These are phyloP conservation scores for Nematodospora valgi DNA, from an alignment of 805 yeast species.

Conservation along the genomic window DNA sequence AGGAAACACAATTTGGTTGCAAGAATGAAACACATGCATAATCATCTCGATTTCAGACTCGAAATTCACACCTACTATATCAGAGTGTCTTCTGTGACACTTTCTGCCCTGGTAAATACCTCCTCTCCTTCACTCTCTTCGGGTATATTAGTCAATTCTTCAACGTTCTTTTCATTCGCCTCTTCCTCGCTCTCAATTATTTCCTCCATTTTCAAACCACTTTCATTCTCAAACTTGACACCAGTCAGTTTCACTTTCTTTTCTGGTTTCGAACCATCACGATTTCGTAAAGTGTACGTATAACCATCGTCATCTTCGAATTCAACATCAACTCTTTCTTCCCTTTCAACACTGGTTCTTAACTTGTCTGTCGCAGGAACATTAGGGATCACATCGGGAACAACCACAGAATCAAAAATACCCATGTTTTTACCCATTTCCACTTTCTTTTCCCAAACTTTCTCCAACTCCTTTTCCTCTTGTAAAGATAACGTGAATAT, in stretches of 20 bases:
- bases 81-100: conserved; percentile 4
- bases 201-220: no score
- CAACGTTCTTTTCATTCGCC: neutral
- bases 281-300: conserved; percentile 5
- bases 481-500: conserved; percentile 5
- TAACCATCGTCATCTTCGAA: conserved; percentile 13
- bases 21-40: no score
- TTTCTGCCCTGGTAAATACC: neutral
- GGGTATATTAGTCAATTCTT: conserved; percentile 2
- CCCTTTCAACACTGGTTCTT: neutral
- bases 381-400: conserved; percentile 3
- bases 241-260: neutral
- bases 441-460: conserved; percentile 1
- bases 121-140: conserved; percentile 6
- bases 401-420: conserved; percentile 6
- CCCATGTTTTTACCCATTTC: neutral
- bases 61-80: neutral
- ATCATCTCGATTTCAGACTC: no score
- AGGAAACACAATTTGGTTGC: no score
- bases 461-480: neutral
- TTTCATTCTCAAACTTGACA: neutral
- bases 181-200: neutral
- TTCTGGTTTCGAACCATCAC: conserved; percentile 1
- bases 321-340: neutral
- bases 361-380: neutral